Base-by-base conservation (phyloP, 2,329 filamentous ascomycete genomes). In the Diaporthe sp. region DNA sequence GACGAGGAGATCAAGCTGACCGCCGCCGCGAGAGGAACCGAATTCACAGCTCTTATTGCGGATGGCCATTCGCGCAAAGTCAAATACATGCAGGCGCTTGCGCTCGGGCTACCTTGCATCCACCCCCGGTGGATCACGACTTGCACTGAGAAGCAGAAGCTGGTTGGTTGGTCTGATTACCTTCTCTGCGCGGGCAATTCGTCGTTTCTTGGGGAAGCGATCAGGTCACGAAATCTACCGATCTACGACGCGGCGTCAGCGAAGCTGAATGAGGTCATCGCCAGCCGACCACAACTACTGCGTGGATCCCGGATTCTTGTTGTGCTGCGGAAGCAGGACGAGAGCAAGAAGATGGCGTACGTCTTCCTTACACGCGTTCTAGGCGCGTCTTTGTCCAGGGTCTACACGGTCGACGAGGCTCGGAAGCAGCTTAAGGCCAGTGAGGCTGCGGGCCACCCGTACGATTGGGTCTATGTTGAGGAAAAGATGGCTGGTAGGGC, bases 61-160 rank as follows among this genome's bases (percentile, higher is more conserved):
- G 95, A 98, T 80, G 90, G 91, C 6, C 94, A 98, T 82, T 97
- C 94, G 9, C 92, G 96, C 61, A 95, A 95, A 77, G 90, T 92
- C 67, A 99, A 98, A 82, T 98, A 97, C 82, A 94, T 98, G 88
- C 96, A 98, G 84, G 97, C 97, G 0, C 89, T 99, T 2, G 96
- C 97, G 0, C 89, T 99, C 0, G 95, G 95, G 0, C 84, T 99
- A 0, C 97, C 97, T 0, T 98, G 96, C 79, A 87, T 99, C 2
- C 93, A 95, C 8, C 89, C 92, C 8, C 92, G 92, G 72, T 99
- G 97, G 96, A 86, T 97, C 64, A 88, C 90, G 35, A 89, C 93
- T 67, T 98, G 94, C 76, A 82, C 96, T 4, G 83, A 87, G 1
- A 90, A 90, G 42, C 86, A 87, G 8, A 81, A 84, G 10, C 83